phyloP scores from a whole-genome alignment of 2,329 filamentous ascomycete species.

The Alternaria angustiovoidea region DNA sequence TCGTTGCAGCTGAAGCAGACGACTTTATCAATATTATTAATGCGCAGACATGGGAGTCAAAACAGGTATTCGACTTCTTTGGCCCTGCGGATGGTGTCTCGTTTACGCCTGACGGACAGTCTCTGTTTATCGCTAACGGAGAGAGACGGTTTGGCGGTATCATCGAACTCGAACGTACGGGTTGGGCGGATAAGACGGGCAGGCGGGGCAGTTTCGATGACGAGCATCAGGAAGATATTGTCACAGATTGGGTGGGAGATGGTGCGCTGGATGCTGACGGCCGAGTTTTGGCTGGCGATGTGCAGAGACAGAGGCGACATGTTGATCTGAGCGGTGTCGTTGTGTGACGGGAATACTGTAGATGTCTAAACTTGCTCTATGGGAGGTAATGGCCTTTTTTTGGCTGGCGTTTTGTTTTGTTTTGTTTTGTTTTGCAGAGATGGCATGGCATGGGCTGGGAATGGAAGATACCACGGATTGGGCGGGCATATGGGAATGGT shows the following conservation, averaged over 20 bases:
- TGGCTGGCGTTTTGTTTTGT: background rate
- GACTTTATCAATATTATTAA: conserved; percentile 77
- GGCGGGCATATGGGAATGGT: background rate
- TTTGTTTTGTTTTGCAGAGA: background rate
- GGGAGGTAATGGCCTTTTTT: conserved; percentile 1
- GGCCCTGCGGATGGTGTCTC: conserved; percentile 75
- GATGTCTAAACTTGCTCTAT: conserved; percentile 24
- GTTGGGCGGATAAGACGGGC: conserved; percentile 34
- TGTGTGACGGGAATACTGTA: conserved; percentile 41
- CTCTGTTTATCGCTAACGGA: conserved; percentile 73
- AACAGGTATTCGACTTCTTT: conserved; percentile 77
- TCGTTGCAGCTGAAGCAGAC: conserved; percentile 78
- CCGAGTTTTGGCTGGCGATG: conserved; percentile 16
- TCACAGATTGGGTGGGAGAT: conserved; percentile 39
- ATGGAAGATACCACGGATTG: conserved; percentile 21
- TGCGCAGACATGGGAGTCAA: conserved; percentile 67
- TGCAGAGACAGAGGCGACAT: conserved; percentile 32
- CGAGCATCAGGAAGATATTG: conserved; percentile 15
- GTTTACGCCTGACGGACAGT: conserved; percentile 72
- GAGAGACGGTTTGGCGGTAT: conserved; percentile 73
- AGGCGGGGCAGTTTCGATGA: conserved; percentile 8
- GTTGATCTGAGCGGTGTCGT: conserved; percentile 36
- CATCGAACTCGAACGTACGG: conserved; percentile 65
- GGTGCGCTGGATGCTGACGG: conserved; percentile 23
- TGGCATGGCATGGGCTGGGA: background rate